phyloP scores from a whole-genome alignment of 1,284 basidiomycete genomes.

The Apiotrichum gracile region DNA sequence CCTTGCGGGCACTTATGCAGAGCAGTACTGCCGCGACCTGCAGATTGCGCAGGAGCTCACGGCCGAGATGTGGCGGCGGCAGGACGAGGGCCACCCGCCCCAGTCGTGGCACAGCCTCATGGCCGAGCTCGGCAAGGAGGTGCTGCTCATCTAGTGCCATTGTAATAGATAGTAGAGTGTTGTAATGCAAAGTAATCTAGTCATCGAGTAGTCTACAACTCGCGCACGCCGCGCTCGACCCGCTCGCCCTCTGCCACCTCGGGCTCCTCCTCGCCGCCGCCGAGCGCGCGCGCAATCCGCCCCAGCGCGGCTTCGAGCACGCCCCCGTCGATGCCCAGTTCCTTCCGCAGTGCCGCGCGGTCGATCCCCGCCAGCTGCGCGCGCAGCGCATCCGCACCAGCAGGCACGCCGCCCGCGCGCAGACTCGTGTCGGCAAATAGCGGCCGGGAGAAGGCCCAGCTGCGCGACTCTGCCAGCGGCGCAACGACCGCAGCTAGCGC shows the following conservation, averaged over 20 bases:
- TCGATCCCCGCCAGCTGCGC: background rate
- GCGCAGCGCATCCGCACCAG: background rate
- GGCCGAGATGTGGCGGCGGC: background rate
- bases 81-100: background rate
- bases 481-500: background rate
- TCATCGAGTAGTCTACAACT: constrained; percentile 10
- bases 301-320: constrained; percentile 2
- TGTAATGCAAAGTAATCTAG: background rate
- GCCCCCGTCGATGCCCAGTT: background rate
- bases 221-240: constrained; percentile 16
- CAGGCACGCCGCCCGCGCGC: background rate
- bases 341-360: background rate
- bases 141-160: background rate
- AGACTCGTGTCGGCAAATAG: background rate
- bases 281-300: constrained; percentile 5
- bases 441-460: constrained; percentile 8
- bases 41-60: background rate
- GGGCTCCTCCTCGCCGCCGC: constrained; percentile 1
- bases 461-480: constrained; percentile 5
- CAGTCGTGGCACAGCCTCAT: constrained; percentile 18
- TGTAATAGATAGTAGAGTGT: background rate
- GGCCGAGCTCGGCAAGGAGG: constrained; percentile 5
- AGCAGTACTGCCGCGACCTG: constrained; percentile 5
- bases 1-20: background rate
- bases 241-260: constrained; percentile 9